Base-by-base conservation (phyloP, 306 rosid genomes). In the Bauhinia variegata region DNA sequence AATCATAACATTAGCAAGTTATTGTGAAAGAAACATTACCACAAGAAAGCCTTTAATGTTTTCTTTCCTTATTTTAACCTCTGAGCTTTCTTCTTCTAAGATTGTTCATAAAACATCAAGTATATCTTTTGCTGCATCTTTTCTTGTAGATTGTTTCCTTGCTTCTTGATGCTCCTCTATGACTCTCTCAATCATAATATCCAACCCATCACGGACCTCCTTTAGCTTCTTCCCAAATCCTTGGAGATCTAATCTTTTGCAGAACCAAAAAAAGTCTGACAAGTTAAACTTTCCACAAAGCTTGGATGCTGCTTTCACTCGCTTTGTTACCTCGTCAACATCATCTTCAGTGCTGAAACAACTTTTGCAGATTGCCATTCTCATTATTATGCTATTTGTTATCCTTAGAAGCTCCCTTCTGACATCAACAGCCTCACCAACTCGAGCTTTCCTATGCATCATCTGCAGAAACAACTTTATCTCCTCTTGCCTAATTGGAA, bases 121-220 rank as follows among this genome's bases (percentile, higher is more conserved):
- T 7, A 76, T 62, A 50, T 79, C 79, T 23, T 37, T 70, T 5
- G 14, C n/a, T 3, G 46, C 54, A 31, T 54, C 66, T 38, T 51
- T 55, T 36, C 9, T 18, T 7, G 4, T 30, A 8, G 1, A 13
- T 54, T 54, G 69, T 23, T 5, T 60, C 54, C 84, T 85, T 3
- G 28, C 60, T n/a, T 80, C 80, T 79, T 83, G 83, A 51, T 70
- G 96, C 41, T 85, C 87, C 47, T 67, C 73, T 15, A 85, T 52
- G 11, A 87, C 73, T 31, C 14, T 65, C 17, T 83, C 96, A 5
- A 87, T 55, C 61, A 78, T 65, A 7, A 16, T 13, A 11, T 87
- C 93, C 34, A 49, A 85, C 51, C 63, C 70, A 0, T 61, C 79
- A 14, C 73, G 87, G 70, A 79, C 80, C 41, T 70, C 70, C 79